Percentiles rank a stretch among this genome's conserved stretches.
Evolutionary conservation across 2,329 filamentous ascomycete genomes (phyloP).

Genomic region (Colletotrichum sp.): DNA sequence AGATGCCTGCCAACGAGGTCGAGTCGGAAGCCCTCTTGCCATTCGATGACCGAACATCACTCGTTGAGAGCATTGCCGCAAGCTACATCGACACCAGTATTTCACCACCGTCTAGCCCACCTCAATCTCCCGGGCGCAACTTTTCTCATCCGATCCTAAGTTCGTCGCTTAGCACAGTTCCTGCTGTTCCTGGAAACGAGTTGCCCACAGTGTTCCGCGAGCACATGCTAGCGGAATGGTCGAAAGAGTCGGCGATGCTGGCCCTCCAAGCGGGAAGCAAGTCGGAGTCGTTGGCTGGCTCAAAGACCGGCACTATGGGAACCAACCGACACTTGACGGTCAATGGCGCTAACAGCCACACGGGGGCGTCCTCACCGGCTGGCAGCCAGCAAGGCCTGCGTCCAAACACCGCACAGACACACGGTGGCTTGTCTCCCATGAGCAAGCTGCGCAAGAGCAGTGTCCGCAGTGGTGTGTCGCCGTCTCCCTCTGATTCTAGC

Average conservation of each 20-base stretch:
- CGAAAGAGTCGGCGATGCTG: slow-evolving; percentile 73
- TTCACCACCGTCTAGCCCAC: slow-evolving; percentile 73
- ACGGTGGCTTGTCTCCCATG: slow-evolving; percentile 33
- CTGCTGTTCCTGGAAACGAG: slow-evolving; percentile 50
- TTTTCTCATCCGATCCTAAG: slow-evolving; percentile 67
- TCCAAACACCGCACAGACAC: slow-evolving; percentile 47
- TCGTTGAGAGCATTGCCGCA: slow-evolving; percentile 77
- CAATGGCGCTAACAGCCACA: slow-evolving; percentile 46
- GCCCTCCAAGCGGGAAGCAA: slow-evolving; percentile 72
- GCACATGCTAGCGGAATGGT: slow-evolving; percentile 82
- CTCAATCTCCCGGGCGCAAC: slow-evolving; percentile 69
- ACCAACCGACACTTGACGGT: slow-evolving; percentile 62
- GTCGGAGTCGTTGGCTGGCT: slow-evolving; percentile 77
- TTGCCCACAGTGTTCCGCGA: slow-evolving; percentile 73
- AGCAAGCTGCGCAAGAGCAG: slow-evolving; percentile 59
- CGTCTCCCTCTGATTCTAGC: slow-evolving; percentile 45
- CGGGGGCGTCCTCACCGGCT: slow-evolving; percentile 51
- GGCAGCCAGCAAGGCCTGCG: slow-evolving; percentile 56
- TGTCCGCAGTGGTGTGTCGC: slow-evolving; percentile 56
- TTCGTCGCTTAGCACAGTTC: slow-evolving; percentile 45
- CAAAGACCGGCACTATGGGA: slow-evolving; percentile 66
- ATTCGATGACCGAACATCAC: slow-evolving; percentile 73
- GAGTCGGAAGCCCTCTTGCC: slow-evolving; percentile 71
- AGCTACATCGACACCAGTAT: slow-evolving; percentile 68
- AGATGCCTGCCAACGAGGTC: slow-evolving; percentile 56